These are phyloP conservation scores for Eucalyptus polyanthemos DNA, from an alignment of 345 rosid species.

Conservation along the genomic window DNA sequence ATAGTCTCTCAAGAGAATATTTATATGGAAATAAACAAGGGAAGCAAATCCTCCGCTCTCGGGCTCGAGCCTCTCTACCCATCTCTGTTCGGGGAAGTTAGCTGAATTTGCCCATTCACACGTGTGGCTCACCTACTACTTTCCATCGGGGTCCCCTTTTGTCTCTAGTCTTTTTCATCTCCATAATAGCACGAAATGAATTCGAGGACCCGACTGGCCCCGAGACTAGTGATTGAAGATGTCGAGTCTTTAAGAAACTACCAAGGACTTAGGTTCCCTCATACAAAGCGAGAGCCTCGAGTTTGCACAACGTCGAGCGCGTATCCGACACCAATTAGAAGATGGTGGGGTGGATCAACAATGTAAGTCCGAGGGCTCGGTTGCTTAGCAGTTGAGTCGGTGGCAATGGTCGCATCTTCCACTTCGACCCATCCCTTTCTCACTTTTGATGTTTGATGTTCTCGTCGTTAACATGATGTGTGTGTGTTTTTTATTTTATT, in stretches of 20 bases:
- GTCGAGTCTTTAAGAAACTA: neutral
- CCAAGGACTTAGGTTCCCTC: neutral
- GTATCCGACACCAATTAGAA: neutral
- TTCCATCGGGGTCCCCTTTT: neutral
- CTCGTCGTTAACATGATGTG: neutral
- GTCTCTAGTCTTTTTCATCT: neutral
- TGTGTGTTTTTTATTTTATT: too few species aligned
- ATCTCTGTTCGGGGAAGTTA: neutral
- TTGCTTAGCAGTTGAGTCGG: neutral
- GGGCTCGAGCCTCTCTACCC: neutral
- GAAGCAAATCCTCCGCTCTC: too few species aligned
- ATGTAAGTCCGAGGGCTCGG: rapidly evolving
- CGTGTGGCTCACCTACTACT: neutral
- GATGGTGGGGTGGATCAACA: neutral
- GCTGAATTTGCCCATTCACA: neutral
- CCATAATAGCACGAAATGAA: neutral
- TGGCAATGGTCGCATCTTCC: neutral
- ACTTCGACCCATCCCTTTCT: neutral
- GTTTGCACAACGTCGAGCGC: neutral
- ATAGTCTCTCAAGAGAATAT: rapidly evolving
- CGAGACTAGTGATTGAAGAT: neutral
- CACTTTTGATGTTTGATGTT: neutral
- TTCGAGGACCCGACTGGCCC: neutral
- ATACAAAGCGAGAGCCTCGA: neutral
- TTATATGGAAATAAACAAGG: neutral